Evolutionary conservation across 768 basidiomycete species (phyloP), one percentile per base, ranked within the genome.

Genomic region (Lentinula sp.): DNA sequence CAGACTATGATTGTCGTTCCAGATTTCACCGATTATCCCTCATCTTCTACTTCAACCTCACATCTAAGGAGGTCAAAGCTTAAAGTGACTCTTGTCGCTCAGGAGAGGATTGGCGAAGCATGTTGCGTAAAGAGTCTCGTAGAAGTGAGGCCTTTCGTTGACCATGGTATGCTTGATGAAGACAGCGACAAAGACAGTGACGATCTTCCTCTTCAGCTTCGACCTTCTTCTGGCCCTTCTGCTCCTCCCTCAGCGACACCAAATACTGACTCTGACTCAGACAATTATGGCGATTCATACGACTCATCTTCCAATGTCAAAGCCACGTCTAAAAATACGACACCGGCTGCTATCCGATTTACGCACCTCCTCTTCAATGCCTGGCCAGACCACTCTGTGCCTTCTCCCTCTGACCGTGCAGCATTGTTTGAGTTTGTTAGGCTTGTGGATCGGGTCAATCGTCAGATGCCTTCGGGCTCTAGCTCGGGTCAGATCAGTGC

Each of bases 331-430:
- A 28, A 18, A 48, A 2, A 23, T 6, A 21, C 18, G 8, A 48
- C 21, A 10, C 21, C 16, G 5, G 16, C 46, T 23, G 18, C 46
- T 11, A 48, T 48, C 46, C 46, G 11, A 34, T 90, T 93, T 71
- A 80, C 81, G 52, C 92, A 93, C 68, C 64, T 93, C 71, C 70
- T 92, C 37, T 93, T 87, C 67, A 73, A 76, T 18, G 84, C 86
- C 2, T 94, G 92, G 92, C 92, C 92, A 15, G 92, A 94, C 70
- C 85, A 91, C 65, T 89, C 91, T 31, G 84, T 93, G n/a, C 92
- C 92, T 9, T 70, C 78, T 43, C 76, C 75, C 39, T 76, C 83
- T 60, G 84, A 91, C 62, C 80, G 80, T 45, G 75, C 73, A n/a
- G 82, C 80, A 45, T 73, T 93, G 15, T 71, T 91, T 31, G 72